These are phyloP conservation scores for Rhodomyrtus tomentosa DNA, from an alignment of 345 rosid species.

Conservation along the genomic window DNA sequence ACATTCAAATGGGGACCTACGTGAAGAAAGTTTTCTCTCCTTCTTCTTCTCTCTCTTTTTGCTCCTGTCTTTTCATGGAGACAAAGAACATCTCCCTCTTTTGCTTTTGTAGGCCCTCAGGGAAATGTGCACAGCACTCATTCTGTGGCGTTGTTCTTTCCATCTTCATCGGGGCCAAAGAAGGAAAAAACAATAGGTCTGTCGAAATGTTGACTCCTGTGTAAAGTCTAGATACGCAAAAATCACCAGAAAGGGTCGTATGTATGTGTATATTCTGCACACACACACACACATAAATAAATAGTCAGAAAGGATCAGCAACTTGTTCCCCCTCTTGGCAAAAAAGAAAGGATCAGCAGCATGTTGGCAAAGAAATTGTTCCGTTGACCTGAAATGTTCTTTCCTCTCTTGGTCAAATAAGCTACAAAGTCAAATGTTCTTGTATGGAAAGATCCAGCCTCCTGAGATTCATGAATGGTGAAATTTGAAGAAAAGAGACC, in stretches of 20 bases:
- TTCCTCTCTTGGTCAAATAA: neutral
- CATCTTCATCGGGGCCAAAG: neutral
- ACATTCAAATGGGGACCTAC: neutral
- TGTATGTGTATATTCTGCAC: neutral
- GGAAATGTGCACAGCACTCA: constrained; percentile 1
- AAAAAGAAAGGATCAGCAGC: neutral
- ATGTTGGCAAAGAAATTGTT: neutral
- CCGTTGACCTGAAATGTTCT: neutral
- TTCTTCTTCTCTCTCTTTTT: neutral
- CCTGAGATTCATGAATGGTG: neutral
- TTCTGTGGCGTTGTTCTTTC: neutral
- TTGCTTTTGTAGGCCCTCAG: neutral
- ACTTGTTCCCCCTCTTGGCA: neutral
- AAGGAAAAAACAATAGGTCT: neutral
- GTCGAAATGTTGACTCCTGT: neutral
- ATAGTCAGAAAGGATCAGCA: neutral
- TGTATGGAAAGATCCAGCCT: neutral
- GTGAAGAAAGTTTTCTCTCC: neutral
- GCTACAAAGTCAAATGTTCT: neutral
- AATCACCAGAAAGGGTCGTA: neutral
- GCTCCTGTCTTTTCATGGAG: neutral
- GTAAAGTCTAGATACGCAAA: neutral
- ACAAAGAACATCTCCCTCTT: neutral
- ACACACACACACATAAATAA: neutral
- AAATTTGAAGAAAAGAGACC: neutral